phyloP scores from a whole-genome alignment of 345 rosid species.

The Bruguiera parviflora region DNA sequence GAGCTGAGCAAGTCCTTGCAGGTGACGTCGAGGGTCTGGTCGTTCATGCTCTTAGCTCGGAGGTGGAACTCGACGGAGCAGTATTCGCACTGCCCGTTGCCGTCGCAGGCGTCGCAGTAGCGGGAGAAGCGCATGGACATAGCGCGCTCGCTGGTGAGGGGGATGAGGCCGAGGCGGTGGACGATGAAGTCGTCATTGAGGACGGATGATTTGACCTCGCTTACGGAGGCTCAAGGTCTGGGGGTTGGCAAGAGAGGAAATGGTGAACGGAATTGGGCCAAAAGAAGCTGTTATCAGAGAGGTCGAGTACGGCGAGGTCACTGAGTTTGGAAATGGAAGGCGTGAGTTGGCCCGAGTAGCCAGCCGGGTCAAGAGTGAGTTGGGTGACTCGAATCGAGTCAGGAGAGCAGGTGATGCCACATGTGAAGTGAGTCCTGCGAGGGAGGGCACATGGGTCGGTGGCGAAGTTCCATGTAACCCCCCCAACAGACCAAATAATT shows the following conservation, averaged over 20 bases:
- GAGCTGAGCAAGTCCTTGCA: conserved; percentile 80
- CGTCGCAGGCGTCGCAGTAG: conserved; percentile 91
- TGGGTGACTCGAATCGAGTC: conserved; percentile 49
- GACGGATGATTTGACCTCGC: conserved; percentile 81
- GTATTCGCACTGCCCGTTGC: conserved; percentile 93
- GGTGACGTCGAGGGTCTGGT: conserved; percentile 89
- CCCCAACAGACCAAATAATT: conserved; percentile 26
- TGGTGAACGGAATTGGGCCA: conserved; percentile 60
- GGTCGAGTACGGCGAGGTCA: conserved; percentile 55
- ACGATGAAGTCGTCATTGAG: conserved; percentile 94
- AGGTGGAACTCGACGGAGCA: conserved; percentile 92
- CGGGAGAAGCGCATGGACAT: conserved; percentile 95
- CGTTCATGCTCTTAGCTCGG: conserved; percentile 67
- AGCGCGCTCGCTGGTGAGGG: conserved; percentile 81
- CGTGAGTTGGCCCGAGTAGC: conserved; percentile 70
- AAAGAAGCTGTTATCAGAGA: conserved; percentile 70
- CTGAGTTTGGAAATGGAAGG: conserved; percentile 58
- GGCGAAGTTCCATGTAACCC: no score
- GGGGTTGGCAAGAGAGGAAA: conserved; percentile 56
- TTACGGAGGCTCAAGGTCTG: conserved; percentile 52
- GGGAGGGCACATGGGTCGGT: conserved; percentile 65
- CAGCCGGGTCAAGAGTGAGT: conserved; percentile 81
- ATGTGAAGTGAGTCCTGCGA: conserved; percentile 60
- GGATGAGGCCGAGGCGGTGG: conserved; percentile 88
- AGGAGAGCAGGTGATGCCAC: conserved; percentile 54